phyloP scores from a whole-genome alignment of 257 asterid species.

The Prunella vulgaris region DNA sequence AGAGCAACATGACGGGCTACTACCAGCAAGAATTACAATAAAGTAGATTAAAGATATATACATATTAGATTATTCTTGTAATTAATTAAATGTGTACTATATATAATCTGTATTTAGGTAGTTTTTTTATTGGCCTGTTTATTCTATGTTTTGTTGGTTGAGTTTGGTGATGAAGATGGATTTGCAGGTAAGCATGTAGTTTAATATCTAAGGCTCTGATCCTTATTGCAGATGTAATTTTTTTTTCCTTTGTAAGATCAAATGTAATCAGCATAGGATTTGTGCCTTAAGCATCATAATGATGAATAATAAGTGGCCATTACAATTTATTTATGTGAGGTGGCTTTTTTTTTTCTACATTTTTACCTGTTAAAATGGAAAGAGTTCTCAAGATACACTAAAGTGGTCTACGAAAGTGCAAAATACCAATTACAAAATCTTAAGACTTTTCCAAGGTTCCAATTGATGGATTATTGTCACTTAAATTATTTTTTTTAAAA shows the following conservation, averaged over 20 bases:
- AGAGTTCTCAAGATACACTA: no score
- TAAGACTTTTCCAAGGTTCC: no score
- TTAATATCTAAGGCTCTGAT: neutral
- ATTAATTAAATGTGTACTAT: conserved; percentile 25
- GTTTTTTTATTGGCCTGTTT: conserved; percentile 18
- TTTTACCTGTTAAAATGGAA: neutral
- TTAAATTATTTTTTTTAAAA: no score
- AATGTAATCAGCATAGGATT: neutral
- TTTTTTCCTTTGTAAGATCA: conserved; percentile 14
- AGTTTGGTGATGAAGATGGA: neutral
- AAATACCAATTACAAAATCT: no score
- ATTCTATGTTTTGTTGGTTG: conserved; percentile 18
- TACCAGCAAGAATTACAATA: conserved; percentile 49
- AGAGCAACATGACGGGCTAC: conserved; percentile 35
- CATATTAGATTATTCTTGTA: conserved; percentile 13
- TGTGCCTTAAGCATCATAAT: conserved; percentile 3
- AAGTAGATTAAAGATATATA: conserved; percentile 25
- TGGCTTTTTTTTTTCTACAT: neutral
- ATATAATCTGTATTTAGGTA: conserved; percentile 21
- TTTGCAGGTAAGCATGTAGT: conserved; percentile 5
- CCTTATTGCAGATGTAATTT: neutral
- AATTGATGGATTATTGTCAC: no score
- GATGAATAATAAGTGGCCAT: conserved; percentile 2
- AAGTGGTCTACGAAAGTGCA: no score
- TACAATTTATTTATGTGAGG: neutral